Base-by-base conservation (phyloP, 768 basidiomycete genomes). In the Ephemerocybe angulata region DNA sequence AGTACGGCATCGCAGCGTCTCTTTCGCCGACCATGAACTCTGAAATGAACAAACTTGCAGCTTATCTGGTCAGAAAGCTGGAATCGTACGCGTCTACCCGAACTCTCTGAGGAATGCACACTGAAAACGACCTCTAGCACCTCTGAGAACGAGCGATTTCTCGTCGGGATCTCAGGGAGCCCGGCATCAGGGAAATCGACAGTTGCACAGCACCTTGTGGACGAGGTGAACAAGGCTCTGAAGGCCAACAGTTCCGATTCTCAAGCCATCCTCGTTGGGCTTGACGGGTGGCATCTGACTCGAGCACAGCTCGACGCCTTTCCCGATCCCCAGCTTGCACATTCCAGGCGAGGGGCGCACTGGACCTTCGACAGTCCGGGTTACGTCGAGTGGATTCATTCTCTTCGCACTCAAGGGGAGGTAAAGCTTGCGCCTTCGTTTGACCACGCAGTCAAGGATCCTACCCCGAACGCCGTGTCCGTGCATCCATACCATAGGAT, bases 241-340 rank as follows among this genome's bases (percentile, higher is more conserved):
- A n/a, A 13, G 31, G 28, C 30, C 37, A 7, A 11, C 19, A 31
- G 30, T 40, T n/a, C 57, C 0, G 27, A 55, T 28, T 66, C 58
- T 27, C 55, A 67, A 15, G 90, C 85, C 4, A 75, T 88, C 29
- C 79, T 92, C 40, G 81, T 97, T 10, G 83, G 88, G 6, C 75
- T 93, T 35, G 95, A 98, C 65, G 95, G 96, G 11, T 98, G 93
- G 93, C 95, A 98, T 67, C 77, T 88, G 56, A 81, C 89, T 17
- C 83, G 92, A 22, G 80, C 83, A 3, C 84, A 90, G 59, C 81
- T 98, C 25, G 90, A 90, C 62, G 64, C 72, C 21, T 80, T 94
- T 65, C 82, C 84, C 13, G 85, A 97, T 66, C 87, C 93, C 0
- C 75, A 79, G 50, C 78, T 85, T 37, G 93, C 94, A 0, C 84